Conservation (phyloP, 2,329 filamentous ascomycete species). For the Ceratocystiopsis minuta region DNA sequence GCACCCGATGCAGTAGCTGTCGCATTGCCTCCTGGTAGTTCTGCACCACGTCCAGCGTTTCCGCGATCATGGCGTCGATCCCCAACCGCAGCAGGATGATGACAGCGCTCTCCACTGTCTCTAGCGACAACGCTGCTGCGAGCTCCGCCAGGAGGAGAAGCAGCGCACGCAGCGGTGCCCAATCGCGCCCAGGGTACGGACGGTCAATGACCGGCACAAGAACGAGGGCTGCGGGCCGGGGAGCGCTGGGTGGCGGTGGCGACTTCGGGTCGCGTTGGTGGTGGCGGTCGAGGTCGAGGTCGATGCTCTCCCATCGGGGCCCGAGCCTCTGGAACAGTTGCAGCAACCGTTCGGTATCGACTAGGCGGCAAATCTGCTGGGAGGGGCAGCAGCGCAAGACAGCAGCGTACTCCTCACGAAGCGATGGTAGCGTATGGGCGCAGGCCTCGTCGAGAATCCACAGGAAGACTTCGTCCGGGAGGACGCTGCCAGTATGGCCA, state of each 20-base stretch:
- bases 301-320: constrained; percentile 27
- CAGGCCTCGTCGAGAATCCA: constrained; percentile 49
- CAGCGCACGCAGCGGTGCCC: constrained; percentile 26
- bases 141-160: constrained; percentile 23
- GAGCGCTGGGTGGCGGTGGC: too few relatives aligned
- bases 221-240: constrained; percentile 2
- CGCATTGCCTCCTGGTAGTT: constrained; percentile 24
- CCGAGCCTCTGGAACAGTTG: constrained; percentile 41
- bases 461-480: constrained; percentile 46
- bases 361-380: constrained; percentile 18
- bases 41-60: constrained; percentile 22
- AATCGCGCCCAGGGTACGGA: constrained; percentile 20
- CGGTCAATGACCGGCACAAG: constrained; percentile 8
- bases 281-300: constrained; percentile 5
- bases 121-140: constrained; percentile 17
- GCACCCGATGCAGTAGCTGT: constrained; percentile 25
- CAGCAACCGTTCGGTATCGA: constrained; percentile 28
- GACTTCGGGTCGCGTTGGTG: background rate
- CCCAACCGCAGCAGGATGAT: constrained; percentile 35
- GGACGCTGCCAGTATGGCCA: background rate
- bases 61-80: constrained; percentile 31
- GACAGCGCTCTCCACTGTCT: constrained; percentile 21
- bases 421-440: constrained; percentile 29
- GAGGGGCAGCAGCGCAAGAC: constrained; percentile 26
- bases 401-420: constrained; percentile 43